A percentile compares a stretch with the other conserved stretches of the same genome.
These are phyloP conservation scores for Thielaviopsis ethacetica DNA, from an alignment of 2,329 filamentous ascomycete genomes.

Conservation along the genomic window DNA sequence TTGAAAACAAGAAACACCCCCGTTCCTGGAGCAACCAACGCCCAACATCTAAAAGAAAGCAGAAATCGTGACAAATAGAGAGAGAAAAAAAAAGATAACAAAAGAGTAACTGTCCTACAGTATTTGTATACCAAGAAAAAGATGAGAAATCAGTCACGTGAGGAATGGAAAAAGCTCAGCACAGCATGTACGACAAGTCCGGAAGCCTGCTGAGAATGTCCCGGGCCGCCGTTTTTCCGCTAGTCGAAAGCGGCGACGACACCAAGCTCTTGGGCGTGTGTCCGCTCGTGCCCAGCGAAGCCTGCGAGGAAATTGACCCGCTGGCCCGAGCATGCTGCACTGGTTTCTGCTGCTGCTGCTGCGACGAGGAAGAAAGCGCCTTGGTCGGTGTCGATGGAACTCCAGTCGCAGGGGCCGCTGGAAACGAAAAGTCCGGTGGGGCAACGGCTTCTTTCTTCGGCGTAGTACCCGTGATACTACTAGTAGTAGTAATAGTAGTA, in stretches of 20 bases:
- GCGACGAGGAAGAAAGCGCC: neutral
- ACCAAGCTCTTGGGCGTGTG: neutral
- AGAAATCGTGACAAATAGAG: neutral
- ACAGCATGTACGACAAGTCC: slow-evolving; percentile 7
- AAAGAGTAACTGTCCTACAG: no score
- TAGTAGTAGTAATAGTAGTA: neutral
- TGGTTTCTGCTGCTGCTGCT: neutral
- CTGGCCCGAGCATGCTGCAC: neutral
- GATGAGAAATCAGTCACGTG: neutral
- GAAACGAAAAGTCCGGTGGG: slow-evolving; percentile 1
- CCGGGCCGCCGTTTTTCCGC: neutral
- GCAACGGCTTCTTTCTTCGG: neutral
- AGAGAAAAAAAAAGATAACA: neutral
- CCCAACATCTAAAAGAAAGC: no score
- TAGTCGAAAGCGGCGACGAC: neutral
- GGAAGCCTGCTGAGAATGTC: slow-evolving; percentile 1
- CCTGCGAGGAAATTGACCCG: neutral
- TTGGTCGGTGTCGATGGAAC: neutral
- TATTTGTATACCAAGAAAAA: neutral
- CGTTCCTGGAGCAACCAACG: no score
- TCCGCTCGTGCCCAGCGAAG: neutral
- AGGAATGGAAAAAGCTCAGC: neutral
- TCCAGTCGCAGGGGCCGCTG: neutral
- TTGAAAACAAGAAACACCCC: no score
- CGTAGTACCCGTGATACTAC: neutral